phyloP scores from a whole-genome alignment of 345 rosid species.

The Salix purpurea region DNA sequence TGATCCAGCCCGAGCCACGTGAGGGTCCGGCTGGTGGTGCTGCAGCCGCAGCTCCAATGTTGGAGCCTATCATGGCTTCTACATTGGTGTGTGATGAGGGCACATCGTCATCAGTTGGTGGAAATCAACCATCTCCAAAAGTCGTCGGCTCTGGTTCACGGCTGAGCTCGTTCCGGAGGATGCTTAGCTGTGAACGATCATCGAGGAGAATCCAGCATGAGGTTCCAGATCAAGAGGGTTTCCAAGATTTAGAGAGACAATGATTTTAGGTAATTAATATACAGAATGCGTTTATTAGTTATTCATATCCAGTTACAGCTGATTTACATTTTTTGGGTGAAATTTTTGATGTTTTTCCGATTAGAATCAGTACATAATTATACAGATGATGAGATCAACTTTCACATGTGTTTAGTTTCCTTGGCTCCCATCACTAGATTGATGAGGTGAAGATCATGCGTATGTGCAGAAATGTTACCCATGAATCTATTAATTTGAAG shows the following conservation, averaged over 20 bases:
- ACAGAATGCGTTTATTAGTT: too few species aligned
- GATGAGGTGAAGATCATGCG: too few species aligned
- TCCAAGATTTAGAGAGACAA: constrained; percentile 22
- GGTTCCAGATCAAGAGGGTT: constrained; percentile 18
- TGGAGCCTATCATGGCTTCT: not conserved
- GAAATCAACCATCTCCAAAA: not conserved
- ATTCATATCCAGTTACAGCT: too few species aligned
- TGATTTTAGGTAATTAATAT: not conserved
- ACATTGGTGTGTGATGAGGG: not conserved
- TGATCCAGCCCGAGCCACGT: constrained; percentile 41
- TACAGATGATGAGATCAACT: not conserved
- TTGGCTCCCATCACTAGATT: not conserved
- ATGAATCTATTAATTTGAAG: not conserved
- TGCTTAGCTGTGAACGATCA: constrained; percentile 27
- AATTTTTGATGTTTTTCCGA: not conserved
- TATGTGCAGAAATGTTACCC: too few species aligned
- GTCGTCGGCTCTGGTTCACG: constrained; percentile 16
- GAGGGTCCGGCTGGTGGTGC: constrained; percentile 12
- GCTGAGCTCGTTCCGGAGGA: constrained; percentile 21
- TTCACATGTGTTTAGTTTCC: not conserved
- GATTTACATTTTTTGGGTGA: too few species aligned
- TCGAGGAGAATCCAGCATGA: constrained; percentile 22
- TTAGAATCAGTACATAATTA: not conserved
- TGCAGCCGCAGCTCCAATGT: not conserved
- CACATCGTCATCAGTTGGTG: not conserved